Conservation (phyloP, 345 rosid species). For the Hypericum perforatum region DNA sequence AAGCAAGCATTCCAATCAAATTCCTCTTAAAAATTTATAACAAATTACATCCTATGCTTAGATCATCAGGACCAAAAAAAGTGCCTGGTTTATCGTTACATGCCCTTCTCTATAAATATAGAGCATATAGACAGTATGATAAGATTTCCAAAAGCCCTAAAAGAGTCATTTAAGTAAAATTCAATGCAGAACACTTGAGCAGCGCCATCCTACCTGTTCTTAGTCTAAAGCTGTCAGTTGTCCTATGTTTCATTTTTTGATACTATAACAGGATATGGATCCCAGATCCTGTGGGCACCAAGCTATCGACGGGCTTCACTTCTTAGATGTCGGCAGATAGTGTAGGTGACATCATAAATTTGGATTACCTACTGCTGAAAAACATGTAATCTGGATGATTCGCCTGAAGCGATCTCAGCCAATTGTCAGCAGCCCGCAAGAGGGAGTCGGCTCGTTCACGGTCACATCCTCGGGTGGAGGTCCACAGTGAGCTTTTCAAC, state of each 20-base stretch:
- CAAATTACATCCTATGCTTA: conserved; percentile 14
- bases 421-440: conserved; percentile 15
- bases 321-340: background rate
- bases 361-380: conserved; percentile 14
- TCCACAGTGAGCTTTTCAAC: conserved; percentile 24
- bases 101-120: conserved; percentile 4
- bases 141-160: too few species aligned
- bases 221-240: too few species aligned
- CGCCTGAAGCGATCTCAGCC: conserved; percentile 16
- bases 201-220: too few species aligned
- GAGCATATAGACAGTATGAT: background rate
- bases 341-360: background rate
- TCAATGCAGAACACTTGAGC: too few species aligned
- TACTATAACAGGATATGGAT: background rate
- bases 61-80: conserved; percentile 32
- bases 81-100: conserved; percentile 22
- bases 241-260: too few species aligned
- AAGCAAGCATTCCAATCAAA: conserved; percentile 20
- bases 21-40: conserved; percentile 16
- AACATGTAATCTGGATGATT: conserved; percentile 24
- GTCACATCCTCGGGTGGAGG: conserved; percentile 11
- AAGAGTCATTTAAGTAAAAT: too few species aligned
- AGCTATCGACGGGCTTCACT: conserved; percentile 1
- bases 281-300: background rate
- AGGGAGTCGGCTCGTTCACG: conserved; percentile 11